phyloP scores from a whole-genome alignment of 108 stramenopile species.

The Poteriospumella lacustris region DNA sequence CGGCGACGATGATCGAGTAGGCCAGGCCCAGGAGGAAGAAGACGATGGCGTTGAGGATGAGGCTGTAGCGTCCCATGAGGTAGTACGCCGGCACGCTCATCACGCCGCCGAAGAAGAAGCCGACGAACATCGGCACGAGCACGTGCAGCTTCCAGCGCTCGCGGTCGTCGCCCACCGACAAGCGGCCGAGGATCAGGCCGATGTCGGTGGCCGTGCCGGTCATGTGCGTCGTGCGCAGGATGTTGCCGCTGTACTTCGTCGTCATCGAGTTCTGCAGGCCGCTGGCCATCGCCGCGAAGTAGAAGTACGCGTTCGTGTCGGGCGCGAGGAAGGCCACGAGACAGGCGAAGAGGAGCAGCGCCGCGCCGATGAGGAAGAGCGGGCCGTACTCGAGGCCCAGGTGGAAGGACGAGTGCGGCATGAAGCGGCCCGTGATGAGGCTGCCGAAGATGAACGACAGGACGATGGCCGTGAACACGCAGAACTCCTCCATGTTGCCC shows the following conservation, averaged over 20 bases:
- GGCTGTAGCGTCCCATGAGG: not conserved
- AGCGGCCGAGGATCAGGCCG: slow-evolving; percentile 26
- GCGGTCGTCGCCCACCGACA: not conserved
- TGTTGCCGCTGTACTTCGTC: not conserved
- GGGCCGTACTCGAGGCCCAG: not conserved
- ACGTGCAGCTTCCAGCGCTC: not conserved
- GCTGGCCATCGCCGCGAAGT: slow-evolving; percentile 9
- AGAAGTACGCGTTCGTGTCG: not conserved
- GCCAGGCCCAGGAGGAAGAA: not conserved
- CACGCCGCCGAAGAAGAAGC: not conserved
- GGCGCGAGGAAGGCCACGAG: not conserved
- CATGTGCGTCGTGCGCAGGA: slow-evolving; percentile 30
- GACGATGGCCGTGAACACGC: not conserved
- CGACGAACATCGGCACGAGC: not conserved
- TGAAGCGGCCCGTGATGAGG: not conserved
- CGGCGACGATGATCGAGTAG: not conserved
- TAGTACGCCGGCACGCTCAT: not conserved
- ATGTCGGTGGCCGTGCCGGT: slow-evolving; percentile 23
- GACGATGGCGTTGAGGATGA: not conserved
- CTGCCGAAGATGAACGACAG: not conserved
- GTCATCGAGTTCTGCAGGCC: slow-evolving; percentile 19
- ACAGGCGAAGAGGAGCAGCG: not conserved
- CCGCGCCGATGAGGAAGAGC: not conserved
- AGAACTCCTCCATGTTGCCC: not conserved
- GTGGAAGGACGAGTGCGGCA: not conserved